Percentiles rank a stretch among this genome's conserved stretches.
Conservation (phyloP, 2,329 filamentous ascomycete genomes). For the Ophiostoma australiae region DNA sequence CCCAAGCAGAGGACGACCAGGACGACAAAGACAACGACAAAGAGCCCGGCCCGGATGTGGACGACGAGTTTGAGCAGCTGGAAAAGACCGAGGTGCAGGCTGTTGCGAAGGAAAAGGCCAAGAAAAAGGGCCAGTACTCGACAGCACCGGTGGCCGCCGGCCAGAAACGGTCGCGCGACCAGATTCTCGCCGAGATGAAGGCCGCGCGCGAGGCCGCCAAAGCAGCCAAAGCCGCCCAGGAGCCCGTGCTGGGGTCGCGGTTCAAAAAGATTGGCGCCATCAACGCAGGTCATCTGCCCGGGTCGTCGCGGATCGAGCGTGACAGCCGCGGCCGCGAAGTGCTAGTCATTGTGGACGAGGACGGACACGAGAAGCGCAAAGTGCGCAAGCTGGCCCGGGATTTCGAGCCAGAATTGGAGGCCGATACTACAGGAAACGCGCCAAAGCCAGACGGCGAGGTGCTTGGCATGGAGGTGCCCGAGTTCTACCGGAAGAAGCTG, state of each 20-base stretch:
- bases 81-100: conserved; percentile 52
- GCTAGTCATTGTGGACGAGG: conserved; percentile 60
- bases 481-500: conserved; percentile 49
- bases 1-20: conserved; percentile 43
- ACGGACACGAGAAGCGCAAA: conserved; percentile 62
- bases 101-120: conserved; percentile 47
- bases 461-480: conserved; percentile 62
- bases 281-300: background rate
- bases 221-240: conserved; percentile 49
- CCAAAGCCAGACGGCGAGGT: conserved; percentile 49
- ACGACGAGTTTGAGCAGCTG: conserved; percentile 61
- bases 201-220: conserved; percentile 58
- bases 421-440: conserved; percentile 30
- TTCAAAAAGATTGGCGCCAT: conserved; percentile 63
- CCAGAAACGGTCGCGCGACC: conserved; percentile 59
- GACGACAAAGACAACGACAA: conserved; percentile 24
- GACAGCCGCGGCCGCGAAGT: conserved; percentile 59
- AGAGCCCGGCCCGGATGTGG: conserved; percentile 45
- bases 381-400: conserved; percentile 45
- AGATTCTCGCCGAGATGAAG: conserved; percentile 63
- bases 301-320: conserved; percentile 51
- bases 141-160: conserved; percentile 49
- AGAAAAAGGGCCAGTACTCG: conserved; percentile 59
- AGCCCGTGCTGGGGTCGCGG: conserved; percentile 50
- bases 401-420: conserved; percentile 35